phyloP scores from a whole-genome alignment of 2,329 filamentous ascomycete genomes.

The Ilyonectria destructans region DNA sequence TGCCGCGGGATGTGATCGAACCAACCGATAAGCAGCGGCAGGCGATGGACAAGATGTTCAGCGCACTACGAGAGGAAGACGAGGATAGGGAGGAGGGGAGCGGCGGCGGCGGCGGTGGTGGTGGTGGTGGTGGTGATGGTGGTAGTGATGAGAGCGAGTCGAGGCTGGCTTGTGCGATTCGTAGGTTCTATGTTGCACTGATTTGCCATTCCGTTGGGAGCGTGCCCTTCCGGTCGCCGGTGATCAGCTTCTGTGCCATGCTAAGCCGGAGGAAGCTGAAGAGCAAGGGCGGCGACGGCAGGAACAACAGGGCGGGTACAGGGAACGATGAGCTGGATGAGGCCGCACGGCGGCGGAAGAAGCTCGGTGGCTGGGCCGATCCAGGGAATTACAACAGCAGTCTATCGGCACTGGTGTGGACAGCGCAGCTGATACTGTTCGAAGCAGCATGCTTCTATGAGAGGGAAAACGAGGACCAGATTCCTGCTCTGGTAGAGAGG shows the following conservation, averaged over 20 bases:
- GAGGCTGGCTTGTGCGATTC: conserved; percentile 3
- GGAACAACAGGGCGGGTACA: too few relatives aligned
- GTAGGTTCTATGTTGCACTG: conserved; percentile 9
- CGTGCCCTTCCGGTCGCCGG: conserved; percentile 3
- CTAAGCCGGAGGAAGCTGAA: not conserved
- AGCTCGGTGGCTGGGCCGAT: too few relatives aligned
- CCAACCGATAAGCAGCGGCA: conserved; percentile 12
- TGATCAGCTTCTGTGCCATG: conserved; percentile 18
- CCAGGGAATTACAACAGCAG: conserved; percentile 23
- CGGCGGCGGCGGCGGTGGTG: not conserved
- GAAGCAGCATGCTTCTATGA: conserved; percentile 10
- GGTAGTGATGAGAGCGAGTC: not conserved
- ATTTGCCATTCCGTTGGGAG: conserved; percentile 5
- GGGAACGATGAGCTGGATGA: too few relatives aligned
- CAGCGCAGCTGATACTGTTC: conserved; percentile 8
- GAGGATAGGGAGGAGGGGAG: not conserved
- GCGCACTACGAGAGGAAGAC: not conserved
- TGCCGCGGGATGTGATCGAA: conserved; percentile 20
- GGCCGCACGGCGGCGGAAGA: too few relatives aligned
- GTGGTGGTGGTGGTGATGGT: not conserved
- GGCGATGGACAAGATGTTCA: conserved; percentile 14
- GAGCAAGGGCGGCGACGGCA: too few relatives aligned
- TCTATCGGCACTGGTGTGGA: conserved; percentile 13
- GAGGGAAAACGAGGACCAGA: conserved; percentile 10
- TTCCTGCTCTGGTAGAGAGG: not conserved